Evolutionary conservation across 2,329 filamentous ascomycete genomes (phyloP).

Genomic region (Sclerotinia minor): DNA sequence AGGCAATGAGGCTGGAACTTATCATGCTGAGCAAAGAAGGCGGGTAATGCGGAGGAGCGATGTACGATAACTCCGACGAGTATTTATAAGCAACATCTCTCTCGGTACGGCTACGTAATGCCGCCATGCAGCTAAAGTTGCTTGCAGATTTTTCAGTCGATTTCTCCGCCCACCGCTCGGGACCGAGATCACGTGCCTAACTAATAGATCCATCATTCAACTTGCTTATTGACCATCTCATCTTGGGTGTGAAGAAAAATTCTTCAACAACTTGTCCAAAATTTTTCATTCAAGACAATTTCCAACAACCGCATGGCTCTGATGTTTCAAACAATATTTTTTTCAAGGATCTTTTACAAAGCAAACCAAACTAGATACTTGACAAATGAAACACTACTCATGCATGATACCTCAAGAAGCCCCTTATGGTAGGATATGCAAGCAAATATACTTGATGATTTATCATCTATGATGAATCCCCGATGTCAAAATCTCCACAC

Average conservation of each 20-base stretch:
- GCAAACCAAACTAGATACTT: not conserved
- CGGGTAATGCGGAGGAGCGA: not conserved
- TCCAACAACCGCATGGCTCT: too few relatives aligned
- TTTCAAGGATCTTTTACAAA: not conserved
- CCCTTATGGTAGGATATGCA: too few relatives aligned
- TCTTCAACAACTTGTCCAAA: not conserved
- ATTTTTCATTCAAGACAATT: fast-evolving
- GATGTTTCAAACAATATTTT: not conserved
- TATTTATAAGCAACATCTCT: not conserved
- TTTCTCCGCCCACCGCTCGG: too few relatives aligned
- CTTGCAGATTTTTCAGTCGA: not conserved
- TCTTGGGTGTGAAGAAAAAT: not conserved
- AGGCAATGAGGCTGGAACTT: not conserved
- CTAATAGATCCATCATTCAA: not conserved
- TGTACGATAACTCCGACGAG: not conserved
- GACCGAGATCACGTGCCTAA: not conserved
- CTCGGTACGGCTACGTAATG: not conserved
- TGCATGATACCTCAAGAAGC: too few relatives aligned
- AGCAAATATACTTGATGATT: slow-evolving; percentile 7
- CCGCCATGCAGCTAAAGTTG: not conserved
- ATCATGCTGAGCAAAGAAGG: too few relatives aligned
- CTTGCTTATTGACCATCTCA: too few relatives aligned
- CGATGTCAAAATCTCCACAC: not conserved
- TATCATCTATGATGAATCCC: not conserved
- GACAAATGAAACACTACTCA: too few relatives aligned